phyloP scores from a whole-genome alignment of 2,329 filamentous ascomycete species.

The Aureobasidium pullulans region DNA sequence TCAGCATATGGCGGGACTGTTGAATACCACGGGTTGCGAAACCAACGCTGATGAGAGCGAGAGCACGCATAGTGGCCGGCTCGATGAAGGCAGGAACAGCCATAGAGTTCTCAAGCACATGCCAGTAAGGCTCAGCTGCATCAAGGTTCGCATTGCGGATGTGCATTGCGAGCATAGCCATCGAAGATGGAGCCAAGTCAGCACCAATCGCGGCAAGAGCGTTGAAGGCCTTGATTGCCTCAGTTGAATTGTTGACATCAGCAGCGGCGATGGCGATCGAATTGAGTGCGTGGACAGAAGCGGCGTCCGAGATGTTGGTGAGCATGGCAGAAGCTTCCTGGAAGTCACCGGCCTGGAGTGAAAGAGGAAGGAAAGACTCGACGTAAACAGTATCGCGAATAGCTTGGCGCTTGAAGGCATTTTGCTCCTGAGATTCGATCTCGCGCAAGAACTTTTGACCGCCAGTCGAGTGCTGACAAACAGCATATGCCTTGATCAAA shows the following conservation, averaged over 20 bases:
- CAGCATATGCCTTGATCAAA: slow-evolving; percentile 82
- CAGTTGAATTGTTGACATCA: slow-evolving; percentile 63
- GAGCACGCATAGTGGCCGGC: slow-evolving; percentile 81
- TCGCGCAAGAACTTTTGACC: slow-evolving; percentile 80
- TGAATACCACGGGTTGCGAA: slow-evolving; percentile 73
- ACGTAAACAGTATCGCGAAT: slow-evolving; percentile 66
- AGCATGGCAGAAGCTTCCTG: slow-evolving; percentile 69
- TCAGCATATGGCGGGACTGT: slow-evolving; percentile 79
- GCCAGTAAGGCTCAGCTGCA: slow-evolving; percentile 74
- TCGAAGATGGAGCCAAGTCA: slow-evolving; percentile 50
- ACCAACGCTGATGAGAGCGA: slow-evolving; percentile 79
- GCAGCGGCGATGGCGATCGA: slow-evolving; percentile 71
- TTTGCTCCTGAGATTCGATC: slow-evolving; percentile 41
- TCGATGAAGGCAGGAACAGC: slow-evolving; percentile 67
- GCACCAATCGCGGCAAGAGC: slow-evolving; percentile 43
- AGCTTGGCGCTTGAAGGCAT: slow-evolving; percentile 41
- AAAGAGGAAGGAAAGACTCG: slow-evolving; percentile 71
- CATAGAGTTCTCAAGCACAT: slow-evolving; percentile 56
- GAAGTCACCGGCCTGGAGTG: slow-evolving; percentile 63
- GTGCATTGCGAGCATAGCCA: slow-evolving; percentile 80
- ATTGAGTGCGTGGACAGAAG: slow-evolving; percentile 58
- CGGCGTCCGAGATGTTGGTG: slow-evolving; percentile 49
- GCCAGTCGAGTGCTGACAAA: slow-evolving; percentile 70
- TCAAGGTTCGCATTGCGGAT: slow-evolving; percentile 74
- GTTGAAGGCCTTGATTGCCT: slow-evolving; percentile 54